phyloP scores from a whole-genome alignment of 805 yeast species.

The Candida ficus region DNA sequence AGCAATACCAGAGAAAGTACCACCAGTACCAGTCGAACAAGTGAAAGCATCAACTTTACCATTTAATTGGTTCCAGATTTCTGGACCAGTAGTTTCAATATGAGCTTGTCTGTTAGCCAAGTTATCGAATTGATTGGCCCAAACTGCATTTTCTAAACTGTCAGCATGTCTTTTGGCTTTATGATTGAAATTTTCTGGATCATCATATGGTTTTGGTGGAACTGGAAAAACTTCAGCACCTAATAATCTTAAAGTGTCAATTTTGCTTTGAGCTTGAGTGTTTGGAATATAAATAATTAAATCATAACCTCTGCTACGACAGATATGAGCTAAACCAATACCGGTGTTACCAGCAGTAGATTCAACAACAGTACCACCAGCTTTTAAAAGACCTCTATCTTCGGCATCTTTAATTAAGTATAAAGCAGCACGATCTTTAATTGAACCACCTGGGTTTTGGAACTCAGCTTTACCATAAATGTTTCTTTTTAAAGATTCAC shows the following conservation, averaged over 20 bases:
- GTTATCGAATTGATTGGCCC: constrained; percentile 93
- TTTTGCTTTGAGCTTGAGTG: constrained; percentile 78
- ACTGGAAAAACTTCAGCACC: constrained; percentile 90
- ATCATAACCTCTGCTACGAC: constrained; percentile 78
- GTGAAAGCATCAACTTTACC: constrained; percentile 82
- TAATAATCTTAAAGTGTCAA: constrained; percentile 63
- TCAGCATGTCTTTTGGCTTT: constrained; percentile 86
- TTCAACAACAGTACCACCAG: constrained; percentile 87
- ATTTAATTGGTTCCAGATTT: constrained; percentile 78
- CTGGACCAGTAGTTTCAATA: constrained; percentile 88
- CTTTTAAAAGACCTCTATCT: constrained; percentile 48
- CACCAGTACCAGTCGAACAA: constrained; percentile 91
- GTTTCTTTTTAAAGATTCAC: constrained; percentile 59
- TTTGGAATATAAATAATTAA: constrained; percentile 89
- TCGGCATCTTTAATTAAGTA: constrained; percentile 79
- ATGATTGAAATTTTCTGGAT: constrained; percentile 83
- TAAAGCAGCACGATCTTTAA: constrained; percentile 86
- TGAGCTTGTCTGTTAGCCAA: constrained; percentile 86
- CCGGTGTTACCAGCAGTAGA: constrained; percentile 98
- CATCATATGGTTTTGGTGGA: constrained; percentile 77
- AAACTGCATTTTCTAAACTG: constrained; percentile 66
- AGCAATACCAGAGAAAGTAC: constrained; percentile 84
- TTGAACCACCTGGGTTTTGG: constrained; percentile 92
- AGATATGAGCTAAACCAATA: constrained; percentile 78
- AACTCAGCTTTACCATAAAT: constrained; percentile 88